Base-by-base conservation (phyloP, 768 basidiomycete species). In the Pleurotus giganteus region DNA sequence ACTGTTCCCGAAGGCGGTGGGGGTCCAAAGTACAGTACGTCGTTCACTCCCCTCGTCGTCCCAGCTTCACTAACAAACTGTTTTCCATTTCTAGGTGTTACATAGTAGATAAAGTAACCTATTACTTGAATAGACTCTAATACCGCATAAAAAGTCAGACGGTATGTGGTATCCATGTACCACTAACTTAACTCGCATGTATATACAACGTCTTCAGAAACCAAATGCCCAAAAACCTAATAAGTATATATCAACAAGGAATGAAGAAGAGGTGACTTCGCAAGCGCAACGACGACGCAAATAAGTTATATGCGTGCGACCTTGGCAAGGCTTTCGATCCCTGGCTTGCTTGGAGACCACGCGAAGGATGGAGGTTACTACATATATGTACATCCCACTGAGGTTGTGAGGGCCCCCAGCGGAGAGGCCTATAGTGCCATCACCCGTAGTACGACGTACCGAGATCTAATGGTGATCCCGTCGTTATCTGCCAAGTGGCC, bases 1-100 rank as follows among this genome's bases (percentile, higher is more conserved):
- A 88, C 86, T 4, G 94, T 97, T 0, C 97, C 97, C 0, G 94
- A 98, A 71, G 96, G 95, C 9, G 90, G 93, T 11, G 96, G 96
- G 28, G 96, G 96, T 49, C 96, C 95, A 32, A 96, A 96, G 69
- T 98, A 97, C 66, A 89, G 94, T 96, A 56, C 60, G 79, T 71
- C n/a, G 72, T 55, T 72, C 2, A 36, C 9, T 36, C 39, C n/a
- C 39, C 39, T 72, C 76, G 57, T 80, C 84, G 15, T 29, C 32
- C 37, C 27, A 24, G 32, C 2, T 12, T 21, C 24, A 15, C 11
- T n/a, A 31, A 37, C 23, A 51, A 24, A 17, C 28, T 37, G 26
- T 21, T 37, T 19, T 36, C 27, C n/a, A n/a, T 9, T 12, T 51
- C 49, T 39, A 51, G 49, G 31, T 51, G 49, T 51, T 51, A 51